Evolutionary conservation across 2,329 filamentous ascomycete species (phyloP), one percentile per base, ranked within the genome.

Genomic region (Neodidymelliopsis sp.): DNA sequence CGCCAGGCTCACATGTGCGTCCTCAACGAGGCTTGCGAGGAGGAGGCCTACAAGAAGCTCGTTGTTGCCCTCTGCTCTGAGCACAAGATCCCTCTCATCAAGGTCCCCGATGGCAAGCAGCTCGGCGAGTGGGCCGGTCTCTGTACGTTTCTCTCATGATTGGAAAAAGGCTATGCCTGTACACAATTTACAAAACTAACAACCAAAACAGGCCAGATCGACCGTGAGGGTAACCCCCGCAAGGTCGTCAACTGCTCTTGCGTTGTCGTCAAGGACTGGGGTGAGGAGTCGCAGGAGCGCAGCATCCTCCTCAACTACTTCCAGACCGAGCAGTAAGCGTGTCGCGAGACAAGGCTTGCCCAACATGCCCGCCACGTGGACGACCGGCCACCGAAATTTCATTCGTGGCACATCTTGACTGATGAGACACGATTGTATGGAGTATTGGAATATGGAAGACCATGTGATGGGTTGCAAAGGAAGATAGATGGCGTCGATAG

Each of bases 171-270:
- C 37, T 50, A 43, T n/a, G n/a, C n/a, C n/a, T n/a, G 20, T 22
- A 27, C 39, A 37, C 22, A 23, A 39, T 10, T 18, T 37, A 16
- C 41, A 24, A 18, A 25, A n/a, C n/a, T n/a, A 60, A 57, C 60
- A 60, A 37, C 16, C 35, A 16, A 1, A 41, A 60, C 55, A 97
- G 93, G 93, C 83, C 92, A 97, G 71, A 87, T 99, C 73, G 94
- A 99, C 84, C 93, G 94, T 76, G 94, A 99, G 83, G 94, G 94
- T 73, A 99, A 99, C 81, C 91, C 94, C 74, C 90, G 94, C 81
- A 99, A 99, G 89, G 93, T 99, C 69, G 94, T 99, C 84, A 99
- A 99, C 90, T 99, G 94, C 91, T 97, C 93, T 75, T 97, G 94
- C 85, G 94, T 99, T 74, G 94, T 99, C 60, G 94, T 99, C 75